Base-by-base conservation (phyloP, 345 rosid genomes). In the Lepidium didymum region DNA sequence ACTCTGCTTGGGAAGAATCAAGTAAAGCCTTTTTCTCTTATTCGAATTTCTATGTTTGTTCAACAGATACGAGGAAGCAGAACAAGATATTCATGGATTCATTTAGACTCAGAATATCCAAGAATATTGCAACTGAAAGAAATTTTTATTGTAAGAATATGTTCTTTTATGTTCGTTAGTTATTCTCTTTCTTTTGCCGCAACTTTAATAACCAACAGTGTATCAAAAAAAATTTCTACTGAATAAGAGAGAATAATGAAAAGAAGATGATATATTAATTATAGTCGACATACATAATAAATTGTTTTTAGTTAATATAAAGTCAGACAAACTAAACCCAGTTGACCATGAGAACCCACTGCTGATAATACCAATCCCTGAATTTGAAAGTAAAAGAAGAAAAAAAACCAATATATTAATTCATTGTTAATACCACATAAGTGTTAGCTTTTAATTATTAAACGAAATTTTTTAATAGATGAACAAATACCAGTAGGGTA, bases 11-110 rank as follows among this genome's bases (percentile, higher is more conserved):
- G 76, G 14, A 46, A 64, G 50, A 40, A 38, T 56, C 59, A 46
- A n/a, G 29, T 56, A 64, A 38, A 56, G 45, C n/a, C 12, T 13
- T 59, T 68, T 62, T 42, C 15, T 36, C 38, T 44, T 54, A 19
- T 0, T 33, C 12, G 12, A 55, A 12, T 37, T 71, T 63, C 18
- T 41, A 45, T 64, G 66, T 19, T 64, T 60, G 21, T 50, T 12
- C 54, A 50, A 49, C 29, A 56, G 15, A 73, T 65, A 65, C 61
- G 64, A 55, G 59, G 73, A 69, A 58, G 8, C 62, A 70, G 16
- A 14, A 16, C 6, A 49, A 58, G 42, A 64, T 51, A 49, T 64
- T 64, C 59, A 55, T 44, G 21, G 69, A 44, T 63, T 62, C 55
- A 29, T 15, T 4, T 45, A 8, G 53, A 56, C 40, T 33, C 23